These are phyloP conservation scores for Arachnomyces sp. DNA, from an alignment of 2,329 filamentous ascomycete species.

Conservation along the genomic window DNA sequence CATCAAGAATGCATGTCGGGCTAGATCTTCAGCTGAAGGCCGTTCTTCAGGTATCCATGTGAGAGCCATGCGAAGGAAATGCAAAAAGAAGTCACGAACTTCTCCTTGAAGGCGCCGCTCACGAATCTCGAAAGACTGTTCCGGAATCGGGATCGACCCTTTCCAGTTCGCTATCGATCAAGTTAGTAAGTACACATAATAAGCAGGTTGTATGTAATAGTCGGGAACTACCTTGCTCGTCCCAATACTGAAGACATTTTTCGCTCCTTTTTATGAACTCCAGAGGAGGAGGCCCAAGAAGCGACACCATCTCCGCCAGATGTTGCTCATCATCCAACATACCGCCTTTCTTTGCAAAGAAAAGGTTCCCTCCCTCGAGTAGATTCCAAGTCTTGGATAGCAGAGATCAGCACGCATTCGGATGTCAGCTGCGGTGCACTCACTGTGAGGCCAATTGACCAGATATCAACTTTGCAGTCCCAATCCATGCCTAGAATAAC, in stretches of 20 bases:
- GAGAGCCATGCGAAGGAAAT: no score
- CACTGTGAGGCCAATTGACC: conserved; percentile 23
- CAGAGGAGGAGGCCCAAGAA: conserved; percentile 6
- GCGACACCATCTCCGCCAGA: conserved; percentile 4
- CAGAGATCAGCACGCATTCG: no score
- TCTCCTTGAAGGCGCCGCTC: conserved; percentile 9
- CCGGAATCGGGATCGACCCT: not conserved
- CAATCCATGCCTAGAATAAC: conserved; percentile 23
- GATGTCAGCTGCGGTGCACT: conserved; percentile 7
- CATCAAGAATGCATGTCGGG: no score
- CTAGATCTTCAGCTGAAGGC: no score
- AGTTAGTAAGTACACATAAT: not conserved
- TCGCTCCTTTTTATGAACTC: conserved; percentile 6
- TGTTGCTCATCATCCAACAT: not conserved
- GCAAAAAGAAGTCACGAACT: no score
- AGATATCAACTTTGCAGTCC: conserved; percentile 24
- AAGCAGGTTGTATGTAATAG: not conserved
- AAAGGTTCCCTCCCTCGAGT: conserved; percentile 12
- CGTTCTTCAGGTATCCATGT: no score
- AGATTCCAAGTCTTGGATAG: conserved; percentile 19
- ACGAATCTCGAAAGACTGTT: conserved; percentile 5
- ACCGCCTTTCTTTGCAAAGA: not conserved
- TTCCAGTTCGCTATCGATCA: not conserved
- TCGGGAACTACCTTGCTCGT: conserved; percentile 4
- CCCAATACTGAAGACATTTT: conserved; percentile 6